phyloP scores from a whole-genome alignment of 805 yeast genomes.

The Hanseniaspora jakobsenii region DNA sequence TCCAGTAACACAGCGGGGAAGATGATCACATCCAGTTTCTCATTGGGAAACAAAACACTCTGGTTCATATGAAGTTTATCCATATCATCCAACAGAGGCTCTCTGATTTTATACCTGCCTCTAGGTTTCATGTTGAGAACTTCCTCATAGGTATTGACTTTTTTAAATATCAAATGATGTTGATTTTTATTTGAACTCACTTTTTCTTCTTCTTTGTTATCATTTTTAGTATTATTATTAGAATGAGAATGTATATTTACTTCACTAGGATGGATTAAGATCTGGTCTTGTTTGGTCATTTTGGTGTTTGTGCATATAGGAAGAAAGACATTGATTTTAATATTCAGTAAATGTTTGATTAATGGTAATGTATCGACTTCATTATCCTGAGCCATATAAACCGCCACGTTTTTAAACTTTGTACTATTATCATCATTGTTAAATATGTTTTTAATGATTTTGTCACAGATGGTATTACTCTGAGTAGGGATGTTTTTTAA shows the following conservation, averaged over 20 bases:
- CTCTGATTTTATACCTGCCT: constrained; percentile 56
- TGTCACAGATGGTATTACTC: not conserved
- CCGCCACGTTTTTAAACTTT: constrained; percentile 6
- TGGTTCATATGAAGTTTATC: no score
- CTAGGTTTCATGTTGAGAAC: constrained; percentile 44
- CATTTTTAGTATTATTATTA: no score
- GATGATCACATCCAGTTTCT: constrained; percentile 51
- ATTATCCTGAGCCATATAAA: constrained; percentile 9
- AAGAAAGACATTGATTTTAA: constrained; percentile 33
- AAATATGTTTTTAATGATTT: not conserved
- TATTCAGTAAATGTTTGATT: not conserved
- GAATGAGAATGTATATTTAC: no score
- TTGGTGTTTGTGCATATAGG: constrained; percentile 40
- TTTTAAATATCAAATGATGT: constrained; percentile 46
- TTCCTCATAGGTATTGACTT: constrained; percentile 33
- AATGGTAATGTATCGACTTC: constrained; percentile 5
- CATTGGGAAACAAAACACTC: constrained; percentile 23
- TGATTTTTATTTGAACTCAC: no score
- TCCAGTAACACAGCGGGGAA: constrained; percentile 78
- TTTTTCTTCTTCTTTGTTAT: no score
- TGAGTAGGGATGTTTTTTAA: not conserved
- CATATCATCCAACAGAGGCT: constrained; percentile 38
- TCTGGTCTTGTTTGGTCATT: constrained; percentile 24
- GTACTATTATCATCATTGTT: constrained; percentile 1
- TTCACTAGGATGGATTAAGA: constrained; percentile 9